A percentile compares a stretch with the other conserved stretches of the same genome.
These are phyloP conservation scores for Chlamydomonas incerta DNA, from an alignment of 139 green algal genomes.

Conservation along the genomic window DNA sequence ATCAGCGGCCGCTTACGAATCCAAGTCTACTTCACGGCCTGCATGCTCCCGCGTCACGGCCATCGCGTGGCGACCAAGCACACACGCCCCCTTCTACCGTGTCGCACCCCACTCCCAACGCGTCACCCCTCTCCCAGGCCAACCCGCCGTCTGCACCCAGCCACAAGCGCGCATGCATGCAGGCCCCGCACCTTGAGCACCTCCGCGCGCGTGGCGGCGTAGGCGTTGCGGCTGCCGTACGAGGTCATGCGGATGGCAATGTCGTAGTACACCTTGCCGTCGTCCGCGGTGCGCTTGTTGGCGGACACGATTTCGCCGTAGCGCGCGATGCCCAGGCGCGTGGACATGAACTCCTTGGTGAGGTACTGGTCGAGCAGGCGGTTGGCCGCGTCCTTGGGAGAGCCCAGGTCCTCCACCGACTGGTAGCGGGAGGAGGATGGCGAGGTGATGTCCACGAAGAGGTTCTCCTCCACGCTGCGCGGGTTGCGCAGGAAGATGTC, in stretches of 20 bases:
- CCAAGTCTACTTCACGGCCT: too few relatives aligned
- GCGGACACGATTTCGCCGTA: constrained; percentile 63
- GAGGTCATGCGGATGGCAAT: constrained; percentile 73
- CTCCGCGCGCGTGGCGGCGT: constrained; percentile 71
- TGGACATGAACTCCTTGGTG: constrained; percentile 96
- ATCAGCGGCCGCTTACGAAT: too few relatives aligned
- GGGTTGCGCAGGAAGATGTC: constrained; percentile 93
- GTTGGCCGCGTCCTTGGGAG: constrained; percentile 79
- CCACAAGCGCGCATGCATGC: neutral
- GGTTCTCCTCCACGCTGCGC: constrained; percentile 87
- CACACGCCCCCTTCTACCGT: too few relatives aligned
- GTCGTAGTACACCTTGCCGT: constrained; percentile 64
- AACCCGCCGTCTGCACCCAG: neutral
- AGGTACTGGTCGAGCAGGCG: constrained; percentile 81
- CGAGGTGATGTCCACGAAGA: constrained; percentile 94
- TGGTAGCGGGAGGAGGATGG: constrained; percentile 81
- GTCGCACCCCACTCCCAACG: too few relatives aligned
- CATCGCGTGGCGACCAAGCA: too few relatives aligned
- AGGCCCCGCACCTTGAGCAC: constrained; percentile 24
- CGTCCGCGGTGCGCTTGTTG: constrained; percentile 22
- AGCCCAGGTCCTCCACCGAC: constrained; percentile 84
- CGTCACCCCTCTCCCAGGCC: too few relatives aligned
- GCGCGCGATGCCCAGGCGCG: constrained; percentile 78
- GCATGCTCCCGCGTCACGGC: too few relatives aligned
- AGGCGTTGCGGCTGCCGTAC: constrained; percentile 83